A percentile compares a stretch with the other conserved stretches of the same genome.
These are phyloP conservation scores for Nemania sp. DNA, from an alignment of 2,329 filamentous ascomycete species.

Conservation along the genomic window DNA sequence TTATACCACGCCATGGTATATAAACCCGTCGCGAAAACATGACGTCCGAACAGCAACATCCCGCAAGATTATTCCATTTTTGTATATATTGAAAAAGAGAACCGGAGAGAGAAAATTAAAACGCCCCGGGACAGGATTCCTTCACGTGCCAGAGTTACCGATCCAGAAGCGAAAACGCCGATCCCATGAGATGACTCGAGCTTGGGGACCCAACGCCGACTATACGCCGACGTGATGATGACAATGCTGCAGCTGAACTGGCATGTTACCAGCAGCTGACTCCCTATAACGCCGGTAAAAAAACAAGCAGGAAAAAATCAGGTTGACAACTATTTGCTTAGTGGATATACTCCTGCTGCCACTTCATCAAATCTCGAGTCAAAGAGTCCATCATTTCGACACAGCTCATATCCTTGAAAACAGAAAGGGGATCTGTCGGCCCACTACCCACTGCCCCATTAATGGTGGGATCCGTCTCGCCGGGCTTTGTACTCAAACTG, in stretches of 20 bases:
- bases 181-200: conserved; percentile 5
- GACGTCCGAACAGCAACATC: background rate
- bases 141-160: background rate
- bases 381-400: conserved; percentile 91
- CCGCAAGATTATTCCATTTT: background rate
- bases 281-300: conserved; percentile 23
- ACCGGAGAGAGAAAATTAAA: too few relatives aligned
- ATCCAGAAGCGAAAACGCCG: conserved; percentile 20
- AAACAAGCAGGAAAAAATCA: conserved; percentile 5
- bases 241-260: conserved; percentile 31
- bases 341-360: conserved; percentile 73
- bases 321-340: conserved; percentile 31
- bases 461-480: conserved; percentile 17
- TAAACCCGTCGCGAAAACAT: too few relatives aligned
- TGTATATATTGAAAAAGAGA: too few relatives aligned
- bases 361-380: conserved; percentile 79
- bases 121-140: background rate
- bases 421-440: conserved; percentile 40
- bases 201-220: conserved; percentile 31
- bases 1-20: background rate
- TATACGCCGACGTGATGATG: too few relatives aligned
- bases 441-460: conserved; percentile 42
- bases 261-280: conserved; percentile 26
- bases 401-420: conserved; percentile 76
- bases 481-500: conserved; percentile 29